Evolutionary conservation across 495 filamentous ascomycete genomes (phyloP), one percentile per base, ranked within the genome.

Genomic region (Aspergillus coremiiformis): DNA sequence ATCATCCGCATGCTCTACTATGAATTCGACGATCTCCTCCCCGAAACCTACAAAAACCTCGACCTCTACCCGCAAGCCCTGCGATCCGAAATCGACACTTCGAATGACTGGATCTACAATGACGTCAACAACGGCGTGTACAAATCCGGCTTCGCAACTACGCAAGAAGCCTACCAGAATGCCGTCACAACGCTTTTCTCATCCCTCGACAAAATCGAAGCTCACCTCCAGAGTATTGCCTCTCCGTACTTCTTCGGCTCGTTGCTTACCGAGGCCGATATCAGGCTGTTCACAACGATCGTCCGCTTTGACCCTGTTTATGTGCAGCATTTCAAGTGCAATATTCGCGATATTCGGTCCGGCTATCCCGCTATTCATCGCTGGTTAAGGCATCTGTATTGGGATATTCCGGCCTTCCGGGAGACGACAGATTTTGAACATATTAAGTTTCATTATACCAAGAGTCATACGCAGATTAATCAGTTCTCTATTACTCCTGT

Each of bases 301-400:
- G 70, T 92, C 50, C 80, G 90, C 27, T 95, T 95, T 69, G 90
- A 95, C 59, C 76, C 81, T 11, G 87, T 93, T 35, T 95, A 95
- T 59, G 89, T 94, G 4, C 89, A 93, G 75, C 88, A 94, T 67
- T 96, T 96, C 76, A 95, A 95, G 74, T 90, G 86, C 63, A 96
- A 96, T 64, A 66, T 95, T 33, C 76, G 83, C 7, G 88, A 89
- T 69, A 94, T 96, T 51, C 71, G 90, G 3, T 81, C 79, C 20
- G 89, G 87, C 5, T 92, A 83, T 60, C 86, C 85, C 22, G 68
- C 73, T 47, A 68, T 89, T 39, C 84, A 89, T 57, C 71, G 68
- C 43, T 89, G 86, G 86, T 54, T 89, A 51, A 69, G 84, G 6
- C 64, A 71, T 19, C 60, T 87, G 52, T 89, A 87, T 61, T 90